Base-by-base conservation (phyloP, 805 yeast genomes). In the Starmerella vaccinii region DNA sequence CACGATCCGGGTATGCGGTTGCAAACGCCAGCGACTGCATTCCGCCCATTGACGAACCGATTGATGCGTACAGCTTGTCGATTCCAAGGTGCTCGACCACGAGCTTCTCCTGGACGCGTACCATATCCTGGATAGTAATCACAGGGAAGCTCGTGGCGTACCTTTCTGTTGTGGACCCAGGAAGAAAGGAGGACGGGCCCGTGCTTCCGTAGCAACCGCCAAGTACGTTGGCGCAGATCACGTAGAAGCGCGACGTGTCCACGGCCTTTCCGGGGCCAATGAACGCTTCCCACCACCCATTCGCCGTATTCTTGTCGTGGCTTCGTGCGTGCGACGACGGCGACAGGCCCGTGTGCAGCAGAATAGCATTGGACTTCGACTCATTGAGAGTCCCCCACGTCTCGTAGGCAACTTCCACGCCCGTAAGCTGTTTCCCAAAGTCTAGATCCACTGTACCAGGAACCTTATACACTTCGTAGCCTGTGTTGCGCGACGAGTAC, bases 31-130 rank as follows among this genome's bases (percentile, higher is more conserved):
- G 72, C 8, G 90, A 81, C 68, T 88, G 96, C 96, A 89, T 87
- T n/a, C 96, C 97, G n/a, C 97, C 97, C 94, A 89, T 85, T 0
- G 95, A 85, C 2, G 95, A 81, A 5, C 97, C 97, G 7, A 89
- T 78, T 1, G 86, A 76, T 1, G 95, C 95, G 65, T 78, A 77
- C 23, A 89, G 67, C 63, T 77, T 82, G 1, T 59, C 44, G 27
- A 83, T 82, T 1, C 81, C 80, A 51, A 88, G 77, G 42, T 75
- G 78, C 42, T 80, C 75, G 24, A 67, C 69, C 18, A 89, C 71
- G 39, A 89, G 68, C 47, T 83, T 72, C 51, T 84, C 74, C 68
- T 89, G 97, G 0, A 94, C 95, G 48, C 95, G 71, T 2, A 85
- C 85, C 95, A 89, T 88, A 65, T 89, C 97, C 59, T 82, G 83